Base-by-base conservation (phyloP, 768 basidiomycete species). In the Tylopilus plumbeoviolaceoides region DNA sequence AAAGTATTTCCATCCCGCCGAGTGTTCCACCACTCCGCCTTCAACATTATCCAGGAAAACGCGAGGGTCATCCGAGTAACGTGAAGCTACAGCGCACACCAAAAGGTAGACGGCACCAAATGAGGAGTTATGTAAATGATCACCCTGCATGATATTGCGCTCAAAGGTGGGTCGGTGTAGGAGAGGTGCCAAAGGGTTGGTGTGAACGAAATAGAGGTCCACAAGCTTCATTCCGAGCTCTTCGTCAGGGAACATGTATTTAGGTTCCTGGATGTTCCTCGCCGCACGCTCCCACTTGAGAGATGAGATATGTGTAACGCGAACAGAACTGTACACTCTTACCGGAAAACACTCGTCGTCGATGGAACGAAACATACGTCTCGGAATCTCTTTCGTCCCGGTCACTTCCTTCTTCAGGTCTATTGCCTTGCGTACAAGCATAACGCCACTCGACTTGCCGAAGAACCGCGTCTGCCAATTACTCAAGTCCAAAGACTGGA, bases 131-230 rank as follows among this genome's bases (percentile, higher is more conserved):
- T 59, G 66, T 17, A 74, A 63, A 59, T 89, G 82, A 2, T 82
- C 59, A 0, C 77, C 77, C 5, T 78, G 75, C 1, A 57, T 59
- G 21, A 85, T 59, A 17, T 73, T 70, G 21, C 72, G 70, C 36
- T 84, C 76, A 58, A 94, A 91, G 5, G 80, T 80, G 0, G 82
- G 83, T 4, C 83, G 78, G 59, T 93, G 91, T 5, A 95, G 73
- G 4, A 94, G 73, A 1, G 91, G 89, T 0, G 79, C 60, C 49
- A 78, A 72, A n/a, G 75, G 53, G 60, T 91, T 87, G 53, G 76
- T 50, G 31, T 78, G 56, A 1, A 55, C 53, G 63, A 94, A 95
- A 61, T 86, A 92, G 23, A 82, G 68, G 33, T 84, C 76, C 35
- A 90, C 68, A 36, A 94, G 75, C 0, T 58, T 41, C 8, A 54